Evolutionary conservation across 2,329 filamentous ascomycete genomes (phyloP), one percentile per base, ranked within the genome.

Genomic region (Botryotinia calthae): DNA sequence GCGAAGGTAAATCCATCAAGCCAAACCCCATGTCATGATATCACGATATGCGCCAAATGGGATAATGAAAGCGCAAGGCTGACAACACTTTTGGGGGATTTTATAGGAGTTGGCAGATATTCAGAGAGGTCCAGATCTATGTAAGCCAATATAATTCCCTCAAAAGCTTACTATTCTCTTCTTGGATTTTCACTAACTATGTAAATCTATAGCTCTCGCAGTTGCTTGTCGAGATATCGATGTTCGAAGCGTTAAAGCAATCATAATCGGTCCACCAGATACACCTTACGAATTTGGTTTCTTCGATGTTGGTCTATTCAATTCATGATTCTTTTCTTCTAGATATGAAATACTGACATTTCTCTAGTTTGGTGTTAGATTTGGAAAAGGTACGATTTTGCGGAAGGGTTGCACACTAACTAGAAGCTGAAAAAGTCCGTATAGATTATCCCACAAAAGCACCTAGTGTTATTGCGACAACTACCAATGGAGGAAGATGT

Each of bases 221-320:
- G 94, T 98, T 66, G 92, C 93, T 72, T 97, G 93, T 81, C 88
- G 92, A 69, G 96, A 98, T 82, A 87, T 90, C 77, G 94, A 99
- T 82, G 93, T 98, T 74, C 92, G 95, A 72, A 92, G 93, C 81
- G 91, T 98, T 67, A 92, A 90, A 80, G 94, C 95, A 66, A 83
- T 98, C 76, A 95, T 98, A 79, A 89, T 98, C 77, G 96, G 96
- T 0, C 95, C 96, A 37, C 94, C 95, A 76, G 95, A 96, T 78
- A 97, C 95, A 0, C 95, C 95, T 0, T 99, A 99, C 82, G 95
- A 98, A 82, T 98, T 97, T 80, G 96, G 96, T 4, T 98, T 98
- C 84, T 98, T 97, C 80, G 94, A 98, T 87, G 94, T 96, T 82
- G 74, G 86, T 81, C 37, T 34, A 37, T 51, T 2, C 46, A 42